Percentiles rank a stretch among this genome's conserved stretches.
phyloP scores from a whole-genome alignment of 2,329 filamentous ascomycete genomes.

The Beauveria varroae region DNA sequence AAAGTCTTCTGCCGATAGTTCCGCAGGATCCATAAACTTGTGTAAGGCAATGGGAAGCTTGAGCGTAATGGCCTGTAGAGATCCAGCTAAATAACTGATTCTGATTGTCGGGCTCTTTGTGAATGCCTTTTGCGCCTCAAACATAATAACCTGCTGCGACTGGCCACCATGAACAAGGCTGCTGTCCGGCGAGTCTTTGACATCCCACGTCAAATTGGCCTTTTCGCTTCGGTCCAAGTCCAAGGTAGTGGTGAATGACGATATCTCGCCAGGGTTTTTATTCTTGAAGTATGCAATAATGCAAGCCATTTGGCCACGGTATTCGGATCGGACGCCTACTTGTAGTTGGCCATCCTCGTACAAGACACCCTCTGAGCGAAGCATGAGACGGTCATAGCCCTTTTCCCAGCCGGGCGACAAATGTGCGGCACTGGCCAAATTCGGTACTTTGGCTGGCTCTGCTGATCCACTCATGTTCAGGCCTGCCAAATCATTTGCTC shows the following conservation, averaged over 20 bases:
- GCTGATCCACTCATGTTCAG: slow-evolving; percentile 65
- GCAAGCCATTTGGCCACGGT: slow-evolving; percentile 89
- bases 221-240: slow-evolving; percentile 67
- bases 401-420: slow-evolving; percentile 90
- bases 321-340: slow-evolving; percentile 86
- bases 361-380: slow-evolving; percentile 75
- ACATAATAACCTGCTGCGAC: slow-evolving; percentile 90
- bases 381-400: slow-evolving; percentile 76
- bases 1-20: slow-evolving; percentile 83
- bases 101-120: slow-evolving; percentile 81
- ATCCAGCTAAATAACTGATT: slow-evolving; percentile 88
- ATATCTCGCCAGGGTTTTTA: slow-evolving; percentile 77
- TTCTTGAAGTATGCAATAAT: slow-evolving; percentile 95
- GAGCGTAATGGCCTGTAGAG: slow-evolving; percentile 84
- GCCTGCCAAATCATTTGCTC: slow-evolving; percentile 64
- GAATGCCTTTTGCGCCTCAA: slow-evolving; percentile 78
- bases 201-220: slow-evolving; percentile 68
- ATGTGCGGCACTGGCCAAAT: slow-evolving; percentile 86
- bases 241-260: slow-evolving; percentile 88
- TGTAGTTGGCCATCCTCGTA: slow-evolving; percentile 96
- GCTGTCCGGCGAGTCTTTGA: slow-evolving; percentile 82
- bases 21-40: slow-evolving; percentile 94
- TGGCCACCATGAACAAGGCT: slow-evolving; percentile 68
- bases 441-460: slow-evolving; percentile 60
- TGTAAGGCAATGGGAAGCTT: slow-evolving; percentile 84